Percentiles rank a stretch among this genome's conserved stretches.
These are phyloP conservation scores for Leishmania guyanensis DNA, from an alignment of 208 protist genomes.

Conservation along the genomic window DNA sequence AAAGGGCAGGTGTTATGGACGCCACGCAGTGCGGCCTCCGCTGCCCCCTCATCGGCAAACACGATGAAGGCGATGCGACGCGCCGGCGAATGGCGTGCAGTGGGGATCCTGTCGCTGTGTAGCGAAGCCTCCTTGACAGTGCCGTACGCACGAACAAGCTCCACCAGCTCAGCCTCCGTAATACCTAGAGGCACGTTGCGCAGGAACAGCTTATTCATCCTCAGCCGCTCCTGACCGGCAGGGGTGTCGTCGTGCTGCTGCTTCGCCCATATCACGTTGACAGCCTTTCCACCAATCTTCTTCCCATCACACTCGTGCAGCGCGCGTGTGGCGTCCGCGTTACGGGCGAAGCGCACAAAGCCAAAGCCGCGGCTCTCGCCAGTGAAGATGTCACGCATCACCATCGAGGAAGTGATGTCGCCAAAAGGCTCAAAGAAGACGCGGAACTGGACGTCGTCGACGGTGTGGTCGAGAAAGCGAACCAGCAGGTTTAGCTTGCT, in stretches of 20 bases:
- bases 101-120: constrained; percentile 31
- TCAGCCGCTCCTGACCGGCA: constrained; percentile 28
- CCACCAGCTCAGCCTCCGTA: constrained; percentile 23
- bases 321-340: constrained; percentile 26
- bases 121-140: constrained; percentile 30
- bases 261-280: constrained; percentile 40
- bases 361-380: constrained; percentile 41
- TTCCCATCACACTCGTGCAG: constrained; percentile 16
- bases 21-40: constrained; percentile 32
- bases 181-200: constrained; percentile 49
- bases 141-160: constrained; percentile 26
- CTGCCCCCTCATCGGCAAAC: constrained; percentile 37
- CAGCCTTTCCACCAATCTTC: constrained; percentile 15
- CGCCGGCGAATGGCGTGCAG: background rate
- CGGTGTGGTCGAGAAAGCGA: constrained; percentile 31
- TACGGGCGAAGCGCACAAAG: constrained; percentile 43
- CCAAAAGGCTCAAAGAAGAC: constrained; percentile 41
- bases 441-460: constrained; percentile 40
- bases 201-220: constrained; percentile 57
- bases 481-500: constrained; percentile 45
- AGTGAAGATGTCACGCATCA: constrained; percentile 57
- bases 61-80: constrained; percentile 58
- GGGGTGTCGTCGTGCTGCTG: constrained; percentile 44
- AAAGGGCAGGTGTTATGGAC: constrained; percentile 52
- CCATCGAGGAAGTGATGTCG: constrained; percentile 39